Conservation (phyloP, 192 early-diverging fungal genomes). For the Coemansia sp. region DNA sequence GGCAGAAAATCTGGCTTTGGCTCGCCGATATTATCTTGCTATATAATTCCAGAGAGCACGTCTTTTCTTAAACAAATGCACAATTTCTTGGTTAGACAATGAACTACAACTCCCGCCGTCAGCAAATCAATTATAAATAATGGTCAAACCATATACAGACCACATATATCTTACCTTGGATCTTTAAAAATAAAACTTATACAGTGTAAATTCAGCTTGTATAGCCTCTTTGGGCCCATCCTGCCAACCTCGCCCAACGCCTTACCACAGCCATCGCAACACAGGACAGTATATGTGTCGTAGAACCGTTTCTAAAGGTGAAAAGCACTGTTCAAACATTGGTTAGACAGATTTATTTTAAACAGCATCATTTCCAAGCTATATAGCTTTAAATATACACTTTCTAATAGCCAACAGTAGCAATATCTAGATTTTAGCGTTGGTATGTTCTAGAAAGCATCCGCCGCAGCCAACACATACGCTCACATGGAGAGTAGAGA, state of each 20-base stretch:
- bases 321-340: neutral
- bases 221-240: slow-evolving; percentile 29
- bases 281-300: slow-evolving; percentile 29
- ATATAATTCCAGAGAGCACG: neutral
- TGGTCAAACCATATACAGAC: neutral
- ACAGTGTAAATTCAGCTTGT: slow-evolving; percentile 28
- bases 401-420: slow-evolving; percentile 12
- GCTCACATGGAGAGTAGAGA: neutral
- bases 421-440: slow-evolving; percentile 1
- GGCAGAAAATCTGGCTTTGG: slow-evolving; percentile 27
- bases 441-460: slow-evolving; percentile 15
- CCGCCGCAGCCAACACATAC: neutral
- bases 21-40: slow-evolving; percentile 14
- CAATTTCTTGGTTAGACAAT: neutral
- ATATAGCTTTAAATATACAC: slow-evolving; percentile 6
- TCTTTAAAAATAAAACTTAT: slow-evolving; percentile 9
- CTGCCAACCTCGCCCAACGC: slow-evolving; percentile 40
- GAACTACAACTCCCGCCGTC: neutral
- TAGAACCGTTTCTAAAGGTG: slow-evolving; percentile 37
- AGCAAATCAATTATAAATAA: neutral
- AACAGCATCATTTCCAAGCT: neutral
- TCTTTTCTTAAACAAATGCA: neutral
- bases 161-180: slow-evolving; percentile 10
- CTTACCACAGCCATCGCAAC: slow-evolving; percentile 17
- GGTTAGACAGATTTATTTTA: no score